Conservation (phyloP, 106 monocot genomes). For the Acanthochlamys bracteata region DNA sequence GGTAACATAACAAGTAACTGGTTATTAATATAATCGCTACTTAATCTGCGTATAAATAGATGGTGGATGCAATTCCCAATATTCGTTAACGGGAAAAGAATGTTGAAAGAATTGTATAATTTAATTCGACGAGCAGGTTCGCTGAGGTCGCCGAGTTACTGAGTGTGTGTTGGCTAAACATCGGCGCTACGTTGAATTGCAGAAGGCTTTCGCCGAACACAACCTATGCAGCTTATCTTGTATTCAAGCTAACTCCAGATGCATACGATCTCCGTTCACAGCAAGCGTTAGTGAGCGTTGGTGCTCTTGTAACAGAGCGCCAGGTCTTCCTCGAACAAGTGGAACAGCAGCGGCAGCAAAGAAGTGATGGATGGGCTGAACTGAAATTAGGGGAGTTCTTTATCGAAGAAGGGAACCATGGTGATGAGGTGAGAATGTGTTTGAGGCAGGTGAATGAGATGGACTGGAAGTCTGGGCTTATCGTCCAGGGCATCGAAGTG, state of each 20-base stretch:
- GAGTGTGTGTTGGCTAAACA: constrained; percentile 65
- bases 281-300: constrained; percentile 19
- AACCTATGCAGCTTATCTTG: constrained; percentile 40
- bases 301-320: not conserved
- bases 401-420: constrained; percentile 22
- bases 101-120: not conserved
- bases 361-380: constrained; percentile 20
- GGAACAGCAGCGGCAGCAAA: not conserved
- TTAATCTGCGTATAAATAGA: no score
- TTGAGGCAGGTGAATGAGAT: constrained; percentile 23
- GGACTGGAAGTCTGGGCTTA: constrained; percentile 40
- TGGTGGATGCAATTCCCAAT: not conserved
- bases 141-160: constrained; percentile 53
- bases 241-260: constrained; percentile 26
- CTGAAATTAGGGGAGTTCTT: constrained; percentile 45
- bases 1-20: constrained; percentile 15
- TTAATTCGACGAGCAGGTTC: constrained; percentile 64
- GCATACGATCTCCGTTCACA: constrained; percentile 27
- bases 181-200: constrained; percentile 28
- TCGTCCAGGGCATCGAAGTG: constrained; percentile 46
- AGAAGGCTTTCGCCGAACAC: constrained; percentile 41
- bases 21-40: no score
- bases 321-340: not conserved
- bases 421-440: constrained; percentile 30
- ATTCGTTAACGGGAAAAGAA: not conserved